Base-by-base conservation (phyloP, 2,329 filamentous ascomycete species). In the Keithomyces neogunnii region DNA sequence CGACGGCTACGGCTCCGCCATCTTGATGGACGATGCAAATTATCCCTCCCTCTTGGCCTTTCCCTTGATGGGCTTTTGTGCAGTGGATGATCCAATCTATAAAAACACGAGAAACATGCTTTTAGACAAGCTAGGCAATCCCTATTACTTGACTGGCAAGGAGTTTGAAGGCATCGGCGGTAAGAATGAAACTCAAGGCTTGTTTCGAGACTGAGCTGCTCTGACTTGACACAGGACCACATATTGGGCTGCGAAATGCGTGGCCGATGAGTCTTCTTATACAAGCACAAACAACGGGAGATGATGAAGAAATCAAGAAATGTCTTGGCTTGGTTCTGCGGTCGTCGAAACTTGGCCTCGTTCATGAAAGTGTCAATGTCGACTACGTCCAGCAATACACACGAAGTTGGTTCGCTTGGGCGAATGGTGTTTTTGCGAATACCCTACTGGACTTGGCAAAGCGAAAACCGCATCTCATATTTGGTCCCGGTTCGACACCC, bases 201-300 rank as follows among this genome's bases (percentile, higher is more conserved):
- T 28, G 9, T 28, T 38, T 8, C 10, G 10, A 40, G 8, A 39
- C n/a, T 19, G 6, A 33, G 42, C 57, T 61, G 47, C 62, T 48
- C 32, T n/a, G 5, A n/a, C 9, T 43, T 40, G 2, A 39, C 19
- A 13, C 32, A 67, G 80, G 80, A 4, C 81, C 80, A 5, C 82
- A 83, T 62, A 86, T 96, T 58, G 93, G 93, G 0, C 72, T 95
- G n/a, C 74, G 81, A 60, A 88, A 96, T 58, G 93, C 92, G 6
- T 99, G 93, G 93, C 93, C 93, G 0, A 97, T 99, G 90, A 93
- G 88, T 65, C 73, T 96, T 55, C 76, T 99, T 7, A 81, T 96
- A 26, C 91, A 96, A 68, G 89, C 89, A 3, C 89, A 93, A 78
- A 99, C 93, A 0, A 86, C 84, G 5, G 79, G 92, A 48, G 77